Percentiles rank a stretch among this genome's conserved stretches.
These are phyloP conservation scores for Trypanosoma avium DNA, from an alignment of 208 protist genomes.

Conservation along the genomic window DNA sequence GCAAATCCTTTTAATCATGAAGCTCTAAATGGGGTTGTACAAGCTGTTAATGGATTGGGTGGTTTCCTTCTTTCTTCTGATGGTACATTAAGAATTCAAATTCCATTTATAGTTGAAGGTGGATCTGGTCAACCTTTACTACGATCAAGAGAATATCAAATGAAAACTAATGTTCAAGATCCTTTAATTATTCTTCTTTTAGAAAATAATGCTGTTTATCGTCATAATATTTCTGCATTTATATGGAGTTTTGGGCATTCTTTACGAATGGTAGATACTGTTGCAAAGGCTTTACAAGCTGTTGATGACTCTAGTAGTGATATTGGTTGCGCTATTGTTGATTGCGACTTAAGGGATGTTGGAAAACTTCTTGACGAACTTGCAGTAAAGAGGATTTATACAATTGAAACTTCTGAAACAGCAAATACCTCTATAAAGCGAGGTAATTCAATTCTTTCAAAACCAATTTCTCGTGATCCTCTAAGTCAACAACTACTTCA, in stretches of 20 bases:
- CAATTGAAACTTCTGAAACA: slow-evolving; percentile 53
- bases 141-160: slow-evolving; percentile 24
- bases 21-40: slow-evolving; percentile 28
- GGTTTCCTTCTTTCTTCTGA: slow-evolving; percentile 44
- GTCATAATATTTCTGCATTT: slow-evolving; percentile 60
- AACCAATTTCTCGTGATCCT: slow-evolving; percentile 38
- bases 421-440: slow-evolving; percentile 31
- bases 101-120: slow-evolving; percentile 60
- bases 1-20: slow-evolving; percentile 31
- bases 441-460: slow-evolving; percentile 47
- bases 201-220: slow-evolving; percentile 68
- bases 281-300: slow-evolving; percentile 53
- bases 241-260: slow-evolving; percentile 62
- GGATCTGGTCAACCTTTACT: slow-evolving; percentile 33
- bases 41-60: slow-evolving; percentile 50
- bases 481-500: slow-evolving; percentile 40
- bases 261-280: slow-evolving; percentile 55
- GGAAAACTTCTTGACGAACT: slow-evolving; percentile 51
- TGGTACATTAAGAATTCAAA: slow-evolving; percentile 36
- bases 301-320: slow-evolving; percentile 52
- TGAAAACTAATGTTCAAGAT: slow-evolving; percentile 38
- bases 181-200: slow-evolving; percentile 58
- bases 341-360: slow-evolving; percentile 38
- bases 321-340: slow-evolving; percentile 66
- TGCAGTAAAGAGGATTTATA: slow-evolving; percentile 53